phyloP scores from a whole-genome alignment of 441 rosid genomes.

The Euphorbia corollata region DNA sequence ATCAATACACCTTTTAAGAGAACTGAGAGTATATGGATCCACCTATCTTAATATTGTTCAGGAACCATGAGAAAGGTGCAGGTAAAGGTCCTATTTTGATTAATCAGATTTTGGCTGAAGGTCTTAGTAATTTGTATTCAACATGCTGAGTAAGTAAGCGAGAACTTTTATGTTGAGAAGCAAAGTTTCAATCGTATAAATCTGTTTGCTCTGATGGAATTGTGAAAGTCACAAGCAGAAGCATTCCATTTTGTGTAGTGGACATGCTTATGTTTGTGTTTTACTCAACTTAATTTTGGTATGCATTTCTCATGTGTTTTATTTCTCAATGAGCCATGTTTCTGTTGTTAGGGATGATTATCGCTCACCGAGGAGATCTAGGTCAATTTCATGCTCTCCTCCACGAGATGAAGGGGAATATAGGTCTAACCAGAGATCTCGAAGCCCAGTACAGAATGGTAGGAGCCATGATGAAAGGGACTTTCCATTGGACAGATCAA shows the following conservation, averaged over 20 bases:
- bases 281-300: not conserved
- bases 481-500: constrained; percentile 35
- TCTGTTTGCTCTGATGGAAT: constrained; percentile 1
- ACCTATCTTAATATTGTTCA: constrained; percentile 44
- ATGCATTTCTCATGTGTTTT: constrained; percentile 3
- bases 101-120: constrained; percentile 31
- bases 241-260: constrained; percentile 7
- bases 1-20: constrained; percentile 49
- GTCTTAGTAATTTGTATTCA: constrained; percentile 18
- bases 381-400: constrained; percentile 50
- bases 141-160: constrained; percentile 22
- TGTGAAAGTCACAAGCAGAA: constrained; percentile 10
- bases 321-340: constrained; percentile 32
- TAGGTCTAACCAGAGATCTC: constrained; percentile 37
- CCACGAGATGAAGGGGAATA: constrained; percentile 38
- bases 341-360: constrained; percentile 34
- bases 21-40: constrained; percentile 43
- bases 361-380: constrained; percentile 43
- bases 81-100: constrained; percentile 44
- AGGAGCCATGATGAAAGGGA: constrained; percentile 34
- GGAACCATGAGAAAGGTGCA: constrained; percentile 42
- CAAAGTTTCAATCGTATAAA: not conserved
- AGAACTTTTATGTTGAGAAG: constrained; percentile 6
- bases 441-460: constrained; percentile 46
- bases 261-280: constrained; percentile 13